These are phyloP conservation scores for Mortierella sp. DNA, from an alignment of 371 early-diverging fungal species.

Conservation along the genomic window DNA sequence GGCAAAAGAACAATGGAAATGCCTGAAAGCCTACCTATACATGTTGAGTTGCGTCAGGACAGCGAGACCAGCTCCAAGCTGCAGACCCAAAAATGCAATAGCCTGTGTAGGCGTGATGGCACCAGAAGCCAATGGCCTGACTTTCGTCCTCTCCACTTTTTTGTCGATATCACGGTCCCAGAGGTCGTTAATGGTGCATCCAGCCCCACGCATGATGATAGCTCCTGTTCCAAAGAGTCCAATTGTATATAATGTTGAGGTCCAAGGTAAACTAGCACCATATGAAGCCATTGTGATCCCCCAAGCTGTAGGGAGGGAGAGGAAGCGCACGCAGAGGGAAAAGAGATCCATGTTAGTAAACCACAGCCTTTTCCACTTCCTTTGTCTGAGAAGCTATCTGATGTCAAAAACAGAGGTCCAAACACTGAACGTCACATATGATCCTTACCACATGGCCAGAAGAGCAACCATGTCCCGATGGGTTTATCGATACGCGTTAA, in stretches of 20 bases:
- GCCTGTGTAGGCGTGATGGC: slow-evolving; percentile 78
- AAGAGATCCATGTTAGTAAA: neutral
- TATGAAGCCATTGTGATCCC: slow-evolving; percentile 88
- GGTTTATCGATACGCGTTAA: slow-evolving; percentile 92
- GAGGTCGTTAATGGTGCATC: slow-evolving; percentile 97
- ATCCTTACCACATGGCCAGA: slow-evolving; percentile 86
- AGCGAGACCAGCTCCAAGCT: slow-evolving; percentile 85
- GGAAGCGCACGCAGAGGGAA: neutral
- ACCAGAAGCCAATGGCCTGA: slow-evolving; percentile 90
- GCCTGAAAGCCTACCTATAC: slow-evolving; percentile 66
- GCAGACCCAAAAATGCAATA: slow-evolving; percentile 82
- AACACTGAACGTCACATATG: neutral
- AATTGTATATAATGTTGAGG: slow-evolving; percentile 73
- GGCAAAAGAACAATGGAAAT: neutral
- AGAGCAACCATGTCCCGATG: slow-evolving; percentile 92
- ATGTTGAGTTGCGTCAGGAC: slow-evolving; percentile 81
- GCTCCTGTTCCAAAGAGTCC: slow-evolving; percentile 92
- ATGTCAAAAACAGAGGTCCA: neutral
- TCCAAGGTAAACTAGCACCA: slow-evolving; percentile 61
- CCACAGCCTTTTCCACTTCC: neutral
- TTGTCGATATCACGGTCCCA: slow-evolving; percentile 94
- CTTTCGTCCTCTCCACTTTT: slow-evolving; percentile 87
- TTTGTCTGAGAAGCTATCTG: neutral
- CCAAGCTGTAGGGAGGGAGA: slow-evolving; percentile 69
- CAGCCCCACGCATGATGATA: slow-evolving; percentile 96